Evolutionary conservation across 768 basidiomycete species (phyloP).

Genomic region (Boletellus emodensis): DNA sequence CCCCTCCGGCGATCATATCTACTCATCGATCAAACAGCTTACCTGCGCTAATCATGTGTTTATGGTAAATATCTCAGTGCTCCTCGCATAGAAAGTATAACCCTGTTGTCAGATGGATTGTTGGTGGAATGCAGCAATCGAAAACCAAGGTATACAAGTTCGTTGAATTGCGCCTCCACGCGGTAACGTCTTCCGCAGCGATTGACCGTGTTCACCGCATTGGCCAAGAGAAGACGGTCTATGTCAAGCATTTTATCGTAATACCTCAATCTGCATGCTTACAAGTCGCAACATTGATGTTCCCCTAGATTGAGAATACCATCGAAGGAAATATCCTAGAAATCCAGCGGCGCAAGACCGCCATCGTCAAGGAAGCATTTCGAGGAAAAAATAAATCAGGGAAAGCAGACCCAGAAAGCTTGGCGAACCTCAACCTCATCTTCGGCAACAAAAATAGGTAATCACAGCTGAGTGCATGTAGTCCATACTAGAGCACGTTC

Average conservation of each 20-base stretch:
- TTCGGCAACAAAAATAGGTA: constrained; percentile 7
- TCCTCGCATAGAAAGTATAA: not conserved
- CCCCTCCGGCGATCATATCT: not conserved
- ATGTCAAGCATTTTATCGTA: constrained; percentile 84
- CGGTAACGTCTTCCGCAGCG: constrained; percentile 40
- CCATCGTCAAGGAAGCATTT: constrained; percentile 83
- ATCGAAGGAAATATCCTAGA: constrained; percentile 76
- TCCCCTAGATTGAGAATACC: constrained; percentile 57
- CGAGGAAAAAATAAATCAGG: constrained; percentile 46
- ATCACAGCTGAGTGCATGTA: too few relatives aligned
- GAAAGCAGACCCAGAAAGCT: constrained; percentile 60
- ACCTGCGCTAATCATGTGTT: constrained; percentile 83
- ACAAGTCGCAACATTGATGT: not conserved
- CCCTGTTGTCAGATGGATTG: constrained; percentile 69
- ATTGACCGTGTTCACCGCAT: constrained; percentile 85
- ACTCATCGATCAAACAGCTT: constrained; percentile 38
- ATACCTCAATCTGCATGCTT: not conserved
- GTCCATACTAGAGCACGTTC: too few relatives aligned
- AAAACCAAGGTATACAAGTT: constrained; percentile 61
- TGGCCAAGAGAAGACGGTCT: constrained; percentile 77
- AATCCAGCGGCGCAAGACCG: constrained; percentile 84
- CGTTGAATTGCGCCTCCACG: not conserved
- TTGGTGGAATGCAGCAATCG: constrained; percentile 86
- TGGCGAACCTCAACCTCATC: constrained; percentile 66
- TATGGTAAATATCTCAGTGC: constrained; percentile 52